Percentiles rank a stretch among this genome's conserved stretches.
Evolutionary conservation across 192 early-diverging fungal genomes (phyloP).

Genomic region (Mortierella alpina): DNA sequence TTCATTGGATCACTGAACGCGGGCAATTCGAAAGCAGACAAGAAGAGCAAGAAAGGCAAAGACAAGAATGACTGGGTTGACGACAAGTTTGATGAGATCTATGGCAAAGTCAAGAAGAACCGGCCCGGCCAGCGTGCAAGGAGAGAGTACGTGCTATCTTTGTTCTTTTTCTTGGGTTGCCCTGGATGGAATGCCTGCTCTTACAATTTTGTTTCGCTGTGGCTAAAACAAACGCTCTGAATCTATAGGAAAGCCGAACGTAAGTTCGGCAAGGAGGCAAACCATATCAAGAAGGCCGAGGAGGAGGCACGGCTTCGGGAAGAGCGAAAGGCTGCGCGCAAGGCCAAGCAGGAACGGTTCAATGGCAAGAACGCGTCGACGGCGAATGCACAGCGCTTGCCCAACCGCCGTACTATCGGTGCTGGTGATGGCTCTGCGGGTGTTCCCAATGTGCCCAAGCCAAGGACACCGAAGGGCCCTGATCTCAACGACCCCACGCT

Average conservation of each 20-base stretch:
- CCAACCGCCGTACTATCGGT: slow-evolving; percentile 30
- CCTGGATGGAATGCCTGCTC: not conserved
- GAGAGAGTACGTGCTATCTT: slow-evolving; percentile 40
- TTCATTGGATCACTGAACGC: slow-evolving; percentile 48
- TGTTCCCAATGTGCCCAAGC: not conserved
- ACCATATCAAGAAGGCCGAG: slow-evolving; percentile 62
- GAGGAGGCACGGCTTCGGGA: slow-evolving; percentile 53
- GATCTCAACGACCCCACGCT: slow-evolving; percentile 43
- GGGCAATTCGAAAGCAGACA: slow-evolving; percentile 31
- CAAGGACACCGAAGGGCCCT: slow-evolving; percentile 22
- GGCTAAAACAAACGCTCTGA: slow-evolving; percentile 1
- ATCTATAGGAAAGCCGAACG: slow-evolving; percentile 53
- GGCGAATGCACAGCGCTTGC: slow-evolving; percentile 36
- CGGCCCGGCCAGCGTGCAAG: slow-evolving; percentile 67
- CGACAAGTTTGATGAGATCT: slow-evolving; percentile 62
- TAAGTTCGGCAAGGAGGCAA: slow-evolving; percentile 66
- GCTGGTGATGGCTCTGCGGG: slow-evolving; percentile 44
- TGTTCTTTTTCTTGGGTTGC: slow-evolving; percentile 1
- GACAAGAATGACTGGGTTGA: slow-evolving; percentile 54
- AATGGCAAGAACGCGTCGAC: slow-evolving; percentile 39
- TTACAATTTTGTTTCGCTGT: not conserved
- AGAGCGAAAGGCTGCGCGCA: slow-evolving; percentile 46
- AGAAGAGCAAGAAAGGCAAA: slow-evolving; percentile 43
- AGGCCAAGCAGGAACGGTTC: slow-evolving; percentile 26
- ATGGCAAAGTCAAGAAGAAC: slow-evolving; percentile 62